Evolutionary conservation across 805 yeast species (phyloP), one percentile per base, ranked within the genome.

Genomic region (Candida argentea): DNA sequence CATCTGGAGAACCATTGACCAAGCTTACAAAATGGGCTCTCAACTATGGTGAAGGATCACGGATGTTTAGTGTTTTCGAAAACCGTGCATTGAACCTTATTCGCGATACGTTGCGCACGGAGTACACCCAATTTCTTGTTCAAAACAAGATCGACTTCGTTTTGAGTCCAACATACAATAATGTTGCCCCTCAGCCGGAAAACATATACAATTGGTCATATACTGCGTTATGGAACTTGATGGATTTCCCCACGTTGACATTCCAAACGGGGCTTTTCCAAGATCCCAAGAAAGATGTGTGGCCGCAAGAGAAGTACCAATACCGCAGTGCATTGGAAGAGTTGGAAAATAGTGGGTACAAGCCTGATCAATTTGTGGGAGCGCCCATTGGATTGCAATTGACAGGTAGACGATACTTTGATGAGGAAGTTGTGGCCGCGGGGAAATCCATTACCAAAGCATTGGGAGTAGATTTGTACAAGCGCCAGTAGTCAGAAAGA

Each of bases 201-300:
- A 61, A 66, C 28, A 67, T 78, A 5, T 70, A 68, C 48, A 78
- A 78, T 52, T 82, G 91, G 87, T 80, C 87, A 3, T 82, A 82
- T 60, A 79, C 89, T 5, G 57, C 85, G 2, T 62, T 78, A 36
- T 82, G 74, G 70, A 81, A 81, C 54, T 46, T 80, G 33, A 51
- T 79, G 37, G 93, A 82, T 50, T 62, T 72, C 44, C 86, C 93
- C 23, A 70, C 76, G 22, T 69, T 76, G 35, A 62, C 66, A 2
- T 59, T 73, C 54, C 85, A 80, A 42, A 67, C 83, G 4, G 73
- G 81, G 6, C 52, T 75, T 38, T 57, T 49, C 38, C 80, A 66
- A 44, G 82, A 76, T 47, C 70, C 76, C 17, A 34, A 36, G 5
- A 35, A 65, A 22, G 86, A 77, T 46, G 39, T 51, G 22, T 66